Conservation (phyloP, 306 rosid genomes). For the Crataegus laevigata region DNA sequence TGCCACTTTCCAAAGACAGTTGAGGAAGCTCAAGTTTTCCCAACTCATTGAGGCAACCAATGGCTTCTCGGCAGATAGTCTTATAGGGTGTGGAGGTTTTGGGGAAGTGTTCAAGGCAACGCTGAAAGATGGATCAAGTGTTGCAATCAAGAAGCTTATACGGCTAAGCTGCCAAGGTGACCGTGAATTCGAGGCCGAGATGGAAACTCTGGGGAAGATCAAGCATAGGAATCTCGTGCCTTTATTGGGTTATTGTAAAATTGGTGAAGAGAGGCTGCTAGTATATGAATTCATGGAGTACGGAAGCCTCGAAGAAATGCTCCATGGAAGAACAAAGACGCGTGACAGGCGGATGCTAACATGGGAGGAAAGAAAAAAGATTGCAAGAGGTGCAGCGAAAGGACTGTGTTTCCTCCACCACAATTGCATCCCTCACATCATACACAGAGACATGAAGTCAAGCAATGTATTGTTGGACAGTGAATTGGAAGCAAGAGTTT, state of each 20-base stretch:
- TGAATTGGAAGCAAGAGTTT: constrained; percentile 87
- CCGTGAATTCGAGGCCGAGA: constrained; percentile 95
- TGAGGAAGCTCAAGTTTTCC: constrained; percentile 90
- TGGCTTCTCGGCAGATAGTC: constrained; percentile 94
- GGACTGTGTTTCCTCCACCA: constrained; percentile 94
- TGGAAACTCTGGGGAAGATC: constrained; percentile 97
- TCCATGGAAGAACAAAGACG: constrained; percentile 63
- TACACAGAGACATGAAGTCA: constrained; percentile 95
- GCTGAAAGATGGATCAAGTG: constrained; percentile 77
- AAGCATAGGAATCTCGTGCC: constrained; percentile 87
- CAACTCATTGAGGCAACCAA: constrained; percentile 95
- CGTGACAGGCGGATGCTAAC: constrained; percentile 52
- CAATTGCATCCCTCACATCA: constrained; percentile 97
- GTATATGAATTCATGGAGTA: constrained; percentile 92
- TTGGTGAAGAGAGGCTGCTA: constrained; percentile 92
- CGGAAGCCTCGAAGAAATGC: constrained; percentile 98
- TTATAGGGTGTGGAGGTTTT: constrained; percentile 91
- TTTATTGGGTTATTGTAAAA: constrained; percentile 80
- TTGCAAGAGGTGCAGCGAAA: constrained; percentile 94
- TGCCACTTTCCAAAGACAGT: constrained; percentile 92
- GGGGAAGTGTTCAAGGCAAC: constrained; percentile 97
- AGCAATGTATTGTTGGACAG: constrained; percentile 87
- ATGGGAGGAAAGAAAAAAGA: constrained; percentile 88
- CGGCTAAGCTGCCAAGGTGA: constrained; percentile 92
- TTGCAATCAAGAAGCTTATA: constrained; percentile 93